Base-by-base conservation (phyloP, 768 basidiomycete species). In the Terana coerulea region DNA sequence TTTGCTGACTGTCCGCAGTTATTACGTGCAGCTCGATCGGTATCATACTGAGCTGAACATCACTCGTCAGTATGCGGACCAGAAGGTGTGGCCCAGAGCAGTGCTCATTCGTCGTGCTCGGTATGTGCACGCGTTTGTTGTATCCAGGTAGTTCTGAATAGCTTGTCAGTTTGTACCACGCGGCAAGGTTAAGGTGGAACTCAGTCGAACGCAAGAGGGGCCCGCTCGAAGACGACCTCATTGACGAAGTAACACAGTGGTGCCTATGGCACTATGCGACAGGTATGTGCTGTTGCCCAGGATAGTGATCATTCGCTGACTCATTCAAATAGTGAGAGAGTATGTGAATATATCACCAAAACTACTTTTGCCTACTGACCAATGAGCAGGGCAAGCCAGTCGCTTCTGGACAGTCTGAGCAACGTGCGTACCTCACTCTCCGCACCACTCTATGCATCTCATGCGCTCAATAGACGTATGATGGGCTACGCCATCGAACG, bases 81-180 rank as follows among this genome's bases (percentile, higher is more conserved):
- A 92, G 65, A 86, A 87, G 64, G 74, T 74, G 11, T 91, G 86
- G 87, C 89, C 89, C 12, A 72, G 89, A 58, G 80, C 84, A 15
- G 75, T 88, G 6, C 83, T 79, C 59, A 74, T 88, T 46, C 75
- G 84, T 26, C 76, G 80, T 41, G 85, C 86, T 22, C 71, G 85
- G 86, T 84, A 61, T 34, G 72, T 59, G 25, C 1, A 19, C 1
- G 3, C 11, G 8, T 11, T 22, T 42, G 9, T 15, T n/a, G 9
- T 53, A n/a, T n/a, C n/a, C 43, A 28, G 26, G n/a, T 26, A 34
- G 10, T 3, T 44, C n/a, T 46, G 19, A 33, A 31, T 11, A 26
- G 24, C 21, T n/a, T 21, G 12, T 5, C 25, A 86, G 84, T 40
- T 76, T 73, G 49, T 85, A 84, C 61, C 83, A 88, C 57, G 76